Conservation (phyloP, 73 alveolate species). For the Paramecium primaurelia region DNA sequence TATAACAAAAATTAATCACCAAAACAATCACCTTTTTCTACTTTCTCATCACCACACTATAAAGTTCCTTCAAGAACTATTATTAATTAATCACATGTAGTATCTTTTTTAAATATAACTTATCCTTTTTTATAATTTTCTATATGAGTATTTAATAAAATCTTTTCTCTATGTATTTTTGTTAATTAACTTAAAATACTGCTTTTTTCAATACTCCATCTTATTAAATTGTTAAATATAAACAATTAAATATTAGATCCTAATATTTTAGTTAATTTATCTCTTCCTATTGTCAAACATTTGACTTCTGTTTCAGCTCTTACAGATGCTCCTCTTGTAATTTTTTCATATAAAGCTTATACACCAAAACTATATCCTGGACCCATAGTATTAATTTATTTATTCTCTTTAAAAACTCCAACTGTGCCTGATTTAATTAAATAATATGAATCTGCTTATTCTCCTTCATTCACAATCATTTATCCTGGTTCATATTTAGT, state of each 20-base stretch:
- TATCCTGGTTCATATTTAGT: slow-evolving; percentile 49
- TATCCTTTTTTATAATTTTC: slow-evolving; percentile 32
- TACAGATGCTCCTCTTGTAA: slow-evolving; percentile 61
- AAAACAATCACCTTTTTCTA: slow-evolving; percentile 38
- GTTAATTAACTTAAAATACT: slow-evolving; percentile 21
- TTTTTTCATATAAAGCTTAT: slow-evolving; percentile 65
- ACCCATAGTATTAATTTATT: not conserved
- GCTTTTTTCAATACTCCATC: slow-evolving; percentile 50
- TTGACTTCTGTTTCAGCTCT: slow-evolving; percentile 61
- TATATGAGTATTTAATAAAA: slow-evolving; percentile 32
- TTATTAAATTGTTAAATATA: slow-evolving; percentile 51
- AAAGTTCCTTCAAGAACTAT: slow-evolving; percentile 38
- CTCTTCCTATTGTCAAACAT: slow-evolving; percentile 63
- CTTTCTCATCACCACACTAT: slow-evolving; percentile 3
- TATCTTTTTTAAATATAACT: not conserved
- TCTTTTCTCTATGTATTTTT: slow-evolving; percentile 45
- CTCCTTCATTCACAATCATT: slow-evolving; percentile 55
- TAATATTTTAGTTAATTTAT: slow-evolving; percentile 19
- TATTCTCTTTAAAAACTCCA: slow-evolving; percentile 32
- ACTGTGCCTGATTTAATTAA: slow-evolving; percentile 54
- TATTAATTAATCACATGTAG: not conserved
- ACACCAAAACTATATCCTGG: slow-evolving; percentile 60
- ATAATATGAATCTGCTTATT: slow-evolving; percentile 56
- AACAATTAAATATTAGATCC: slow-evolving; percentile 53
- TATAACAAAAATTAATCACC: slow-evolving; percentile 8